These are phyloP conservation scores for Tylopilus sp. DNA, from an alignment of 1,284 basidiomycete species.

Conservation along the genomic window DNA sequence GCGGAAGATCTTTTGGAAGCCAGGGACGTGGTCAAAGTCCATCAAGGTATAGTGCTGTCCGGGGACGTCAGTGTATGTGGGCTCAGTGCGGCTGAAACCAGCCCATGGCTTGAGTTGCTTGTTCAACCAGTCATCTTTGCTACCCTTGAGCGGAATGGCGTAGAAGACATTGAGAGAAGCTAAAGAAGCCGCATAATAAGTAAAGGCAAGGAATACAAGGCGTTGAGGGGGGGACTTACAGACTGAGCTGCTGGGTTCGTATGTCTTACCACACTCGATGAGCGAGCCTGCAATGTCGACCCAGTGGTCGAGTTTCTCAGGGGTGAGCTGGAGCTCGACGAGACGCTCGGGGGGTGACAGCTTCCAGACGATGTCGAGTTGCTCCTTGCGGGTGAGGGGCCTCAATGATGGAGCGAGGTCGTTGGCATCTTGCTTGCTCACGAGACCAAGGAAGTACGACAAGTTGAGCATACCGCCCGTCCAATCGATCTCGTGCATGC, in stretches of 20 bases:
- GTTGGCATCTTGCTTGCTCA: constrained; percentile 31
- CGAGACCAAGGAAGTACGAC: constrained; percentile 38
- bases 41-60: constrained; percentile 41
- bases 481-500: constrained; percentile 54
- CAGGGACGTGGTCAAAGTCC: constrained; percentile 42
- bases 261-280: constrained; percentile 41
- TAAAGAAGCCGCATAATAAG: not conserved
- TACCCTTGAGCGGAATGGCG: constrained; percentile 32
- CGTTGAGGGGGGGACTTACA: constrained; percentile 24
- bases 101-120: constrained; percentile 39
- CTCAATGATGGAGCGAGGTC: constrained; percentile 22
- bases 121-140: constrained; percentile 38
- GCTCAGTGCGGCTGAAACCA: constrained; percentile 31
- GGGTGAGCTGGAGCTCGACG: constrained; percentile 33
- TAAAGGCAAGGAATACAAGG: not conserved
- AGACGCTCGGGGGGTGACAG: constrained; percentile 35
- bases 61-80: constrained; percentile 34
- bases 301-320: constrained; percentile 36
- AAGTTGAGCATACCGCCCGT: constrained; percentile 51
- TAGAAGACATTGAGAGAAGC: constrained; percentile 35
- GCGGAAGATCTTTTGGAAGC: constrained; percentile 41
- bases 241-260: constrained; percentile 33
- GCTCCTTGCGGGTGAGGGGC: constrained; percentile 29
- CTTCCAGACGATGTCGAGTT: constrained; percentile 33
- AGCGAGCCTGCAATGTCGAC: constrained; percentile 38